Conservation (phyloP, 345 rosid genomes). For the Adansonia digitata region DNA sequence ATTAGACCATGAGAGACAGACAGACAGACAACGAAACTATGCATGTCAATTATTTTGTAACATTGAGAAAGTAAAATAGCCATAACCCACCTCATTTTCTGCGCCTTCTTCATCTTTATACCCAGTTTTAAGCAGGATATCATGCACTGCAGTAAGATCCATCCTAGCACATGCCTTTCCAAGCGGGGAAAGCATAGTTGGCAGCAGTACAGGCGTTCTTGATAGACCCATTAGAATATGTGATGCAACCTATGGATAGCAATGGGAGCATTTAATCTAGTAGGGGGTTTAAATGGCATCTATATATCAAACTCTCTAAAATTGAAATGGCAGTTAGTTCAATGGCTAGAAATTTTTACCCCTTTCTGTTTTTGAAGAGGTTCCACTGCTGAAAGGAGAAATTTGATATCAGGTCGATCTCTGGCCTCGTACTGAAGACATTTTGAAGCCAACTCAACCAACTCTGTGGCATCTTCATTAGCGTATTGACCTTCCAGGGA, state of each 20-base stretch:
- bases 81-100: conserved; percentile 50
- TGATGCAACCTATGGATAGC: conserved; percentile 48
- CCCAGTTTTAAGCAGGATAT: conserved; percentile 37
- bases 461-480: conserved; percentile 49
- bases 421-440: conserved; percentile 70
- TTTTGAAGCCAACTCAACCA: conserved; percentile 64
- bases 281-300: background rate
- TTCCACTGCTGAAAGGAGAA: conserved; percentile 47
- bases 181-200: conserved; percentile 59
- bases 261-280: conserved; percentile 8
- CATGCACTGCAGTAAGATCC: conserved; percentile 63
- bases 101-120: conserved; percentile 48
- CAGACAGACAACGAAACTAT: background rate
- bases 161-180: conserved; percentile 71
- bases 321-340: background rate
- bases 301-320: background rate
- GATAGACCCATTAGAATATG: conserved; percentile 56
- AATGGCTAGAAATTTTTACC: conserved; percentile 31
- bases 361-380: conserved; percentile 66
- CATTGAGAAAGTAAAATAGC: background rate
- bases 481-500: conserved; percentile 71
- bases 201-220: conserved; percentile 43
- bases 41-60: background rate
- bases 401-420: conserved; percentile 61
- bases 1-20: background rate